These are phyloP conservation scores for Nicotiana rustica DNA, from an alignment of 305 asterid genomes.

Conservation along the genomic window DNA sequence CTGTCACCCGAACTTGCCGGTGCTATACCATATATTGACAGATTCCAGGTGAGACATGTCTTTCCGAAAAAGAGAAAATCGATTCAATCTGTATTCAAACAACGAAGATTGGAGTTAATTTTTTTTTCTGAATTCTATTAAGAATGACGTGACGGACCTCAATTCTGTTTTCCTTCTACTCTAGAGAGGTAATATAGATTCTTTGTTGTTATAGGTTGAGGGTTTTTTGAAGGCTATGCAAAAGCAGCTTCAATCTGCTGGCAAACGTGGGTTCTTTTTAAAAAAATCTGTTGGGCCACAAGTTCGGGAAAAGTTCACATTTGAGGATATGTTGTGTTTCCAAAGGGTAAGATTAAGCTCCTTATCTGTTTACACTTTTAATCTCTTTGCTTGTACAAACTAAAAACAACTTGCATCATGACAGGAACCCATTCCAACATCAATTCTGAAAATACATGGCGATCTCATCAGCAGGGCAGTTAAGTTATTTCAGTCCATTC, in stretches of 20 bases:
- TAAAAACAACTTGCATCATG: constrained; percentile 43
- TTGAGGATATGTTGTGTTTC: constrained; percentile 95
- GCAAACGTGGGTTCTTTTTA: constrained; percentile 91
- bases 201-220: constrained; percentile 67
- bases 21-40: constrained; percentile 88
- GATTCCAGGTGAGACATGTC: constrained; percentile 71
- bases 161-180: constrained; percentile 32
- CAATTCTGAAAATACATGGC: constrained; percentile 75
- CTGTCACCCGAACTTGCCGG: constrained; percentile 92
- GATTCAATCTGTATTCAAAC: background rate
- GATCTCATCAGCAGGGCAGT: constrained; percentile 85
- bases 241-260: constrained; percentile 83
- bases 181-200: constrained; percentile 24
- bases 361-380: constrained; percentile 34
- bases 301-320: constrained; percentile 81
- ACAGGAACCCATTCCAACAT: constrained; percentile 94
- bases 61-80: background rate
- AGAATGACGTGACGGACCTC: constrained; percentile 5
- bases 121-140: constrained; percentile 27
- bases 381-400: constrained; percentile 36
- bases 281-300: constrained; percentile 75
- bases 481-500: constrained; percentile 83
- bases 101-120: background rate
- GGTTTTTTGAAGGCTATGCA: constrained; percentile 96
- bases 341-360: constrained; percentile 65